Conservation (phyloP, 768 basidiomycete species). For the Boletellus emodensis region DNA sequence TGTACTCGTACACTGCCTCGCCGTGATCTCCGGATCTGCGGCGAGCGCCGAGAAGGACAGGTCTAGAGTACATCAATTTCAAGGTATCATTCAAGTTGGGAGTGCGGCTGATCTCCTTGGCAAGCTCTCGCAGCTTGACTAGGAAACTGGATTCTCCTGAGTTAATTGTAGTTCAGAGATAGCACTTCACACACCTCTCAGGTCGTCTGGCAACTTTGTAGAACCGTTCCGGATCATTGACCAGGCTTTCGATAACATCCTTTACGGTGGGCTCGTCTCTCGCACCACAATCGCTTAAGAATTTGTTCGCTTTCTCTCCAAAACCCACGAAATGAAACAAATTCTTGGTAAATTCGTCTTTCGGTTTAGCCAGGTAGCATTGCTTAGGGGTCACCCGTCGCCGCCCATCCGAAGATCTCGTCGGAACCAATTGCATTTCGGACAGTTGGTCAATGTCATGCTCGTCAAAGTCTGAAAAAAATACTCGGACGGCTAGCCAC, state of each 20-base stretch:
- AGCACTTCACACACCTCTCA: too few relatives aligned
- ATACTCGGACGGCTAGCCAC: too few relatives aligned
- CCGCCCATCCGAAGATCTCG: slow-evolving; percentile 22
- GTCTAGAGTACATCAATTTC: too few relatives aligned
- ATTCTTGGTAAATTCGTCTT: slow-evolving; percentile 26
- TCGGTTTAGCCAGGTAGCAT: slow-evolving; percentile 49
- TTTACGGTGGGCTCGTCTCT: slow-evolving; percentile 78
- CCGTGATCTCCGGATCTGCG: too few relatives aligned
- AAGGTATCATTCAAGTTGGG: too few relatives aligned
- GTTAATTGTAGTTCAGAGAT: too few relatives aligned
- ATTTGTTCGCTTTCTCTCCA: slow-evolving; percentile 69
- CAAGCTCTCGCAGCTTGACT: too few relatives aligned
- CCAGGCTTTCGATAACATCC: slow-evolving; percentile 64
- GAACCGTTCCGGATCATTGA: slow-evolving; percentile 63
- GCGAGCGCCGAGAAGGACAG: too few relatives aligned
- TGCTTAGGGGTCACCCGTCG: slow-evolving; percentile 51
- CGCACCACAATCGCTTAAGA: slow-evolving; percentile 80
- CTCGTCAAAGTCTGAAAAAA: slow-evolving; percentile 47
- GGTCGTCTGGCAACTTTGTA: slow-evolving; percentile 59
- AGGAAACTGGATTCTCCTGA: too few relatives aligned
- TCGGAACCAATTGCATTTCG: slow-evolving; percentile 59
- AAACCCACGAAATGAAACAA: slow-evolving; percentile 88
- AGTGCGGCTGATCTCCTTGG: too few relatives aligned
- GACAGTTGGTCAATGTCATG: slow-evolving; percentile 53
- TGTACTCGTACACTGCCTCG: too few relatives aligned